These are phyloP conservation scores for Chalciporus sp. DNA, from an alignment of 1,284 basidiomycete genomes.

Conservation along the genomic window DNA sequence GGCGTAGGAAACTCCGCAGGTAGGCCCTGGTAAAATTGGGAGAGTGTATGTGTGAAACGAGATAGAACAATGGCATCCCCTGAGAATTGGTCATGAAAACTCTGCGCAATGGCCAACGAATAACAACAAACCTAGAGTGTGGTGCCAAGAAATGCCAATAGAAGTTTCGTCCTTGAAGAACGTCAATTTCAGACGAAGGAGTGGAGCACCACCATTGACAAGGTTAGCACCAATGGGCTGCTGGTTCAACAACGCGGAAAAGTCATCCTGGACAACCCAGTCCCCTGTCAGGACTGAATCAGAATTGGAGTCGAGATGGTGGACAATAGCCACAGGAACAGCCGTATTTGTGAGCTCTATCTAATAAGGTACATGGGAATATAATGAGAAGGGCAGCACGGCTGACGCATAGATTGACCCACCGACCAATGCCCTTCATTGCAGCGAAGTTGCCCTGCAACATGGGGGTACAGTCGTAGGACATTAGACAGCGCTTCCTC, in stretches of 20 bases:
- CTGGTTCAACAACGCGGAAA: slow-evolving; percentile 22
- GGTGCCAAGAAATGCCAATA: slow-evolving; percentile 39
- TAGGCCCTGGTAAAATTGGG: slow-evolving; percentile 28
- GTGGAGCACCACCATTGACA: slow-evolving; percentile 18
- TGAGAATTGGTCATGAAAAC: slow-evolving; percentile 11
- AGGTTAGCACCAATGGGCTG: slow-evolving; percentile 11
- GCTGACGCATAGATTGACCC: background rate
- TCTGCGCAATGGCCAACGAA: background rate
- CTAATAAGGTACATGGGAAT: slow-evolving; percentile 16
- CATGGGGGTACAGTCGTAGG: slow-evolving; percentile 31
- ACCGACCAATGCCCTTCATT: slow-evolving; percentile 31
- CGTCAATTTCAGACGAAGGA: slow-evolving; percentile 34
- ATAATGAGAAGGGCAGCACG: background rate
- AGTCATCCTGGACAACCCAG: slow-evolving; percentile 31
- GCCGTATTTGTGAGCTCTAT: slow-evolving; percentile 27
- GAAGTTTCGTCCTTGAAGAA: slow-evolving; percentile 25
- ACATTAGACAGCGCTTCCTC: slow-evolving; percentile 25
- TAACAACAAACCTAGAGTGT: slow-evolving; percentile 21
- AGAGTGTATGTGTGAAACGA: slow-evolving; percentile 34
- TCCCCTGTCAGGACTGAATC: slow-evolving; percentile 18
- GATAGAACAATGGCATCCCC: slow-evolving; percentile 32
- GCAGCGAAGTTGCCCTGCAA: slow-evolving; percentile 25
- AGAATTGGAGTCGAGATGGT: slow-evolving; percentile 4
- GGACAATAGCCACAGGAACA: slow-evolving; percentile 19
- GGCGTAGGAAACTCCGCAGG: slow-evolving; percentile 12